Evolutionary conservation across 345 rosid species (phyloP).

Genomic region (Rubroshorea leprosula): DNA sequence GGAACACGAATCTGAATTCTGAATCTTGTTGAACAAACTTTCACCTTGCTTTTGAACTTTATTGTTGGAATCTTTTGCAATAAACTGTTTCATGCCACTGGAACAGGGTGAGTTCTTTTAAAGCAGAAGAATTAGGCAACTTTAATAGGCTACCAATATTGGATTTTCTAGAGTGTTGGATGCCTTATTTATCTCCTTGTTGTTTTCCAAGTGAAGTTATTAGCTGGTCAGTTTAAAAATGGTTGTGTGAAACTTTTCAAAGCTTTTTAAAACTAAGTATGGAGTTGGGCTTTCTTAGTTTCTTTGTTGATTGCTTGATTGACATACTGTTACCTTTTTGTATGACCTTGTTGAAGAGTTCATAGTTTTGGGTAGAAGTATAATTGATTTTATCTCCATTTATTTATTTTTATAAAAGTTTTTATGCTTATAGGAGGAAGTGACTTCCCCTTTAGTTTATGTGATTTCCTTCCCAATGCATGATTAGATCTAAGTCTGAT

Average conservation of each 20-base stretch:
- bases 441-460: no score
- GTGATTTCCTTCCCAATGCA: no score
- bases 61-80: conserved; percentile 3
- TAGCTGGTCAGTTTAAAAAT: conserved; percentile 8
- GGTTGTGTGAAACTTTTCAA: not conserved
- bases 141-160: not conserved
- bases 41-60: conserved; percentile 5
- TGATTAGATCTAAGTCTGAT: not conserved
- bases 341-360: no score
- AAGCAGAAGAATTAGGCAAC: not conserved
- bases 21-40: conserved; percentile 3
- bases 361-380: no score
- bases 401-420: no score
- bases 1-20: conserved; percentile 15
- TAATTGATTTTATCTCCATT: no score
- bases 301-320: no score
- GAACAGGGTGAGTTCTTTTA: not conserved
- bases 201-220: not conserved
- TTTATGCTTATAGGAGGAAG: no score
- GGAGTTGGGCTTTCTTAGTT: no score
- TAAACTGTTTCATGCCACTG: conserved; percentile 3
- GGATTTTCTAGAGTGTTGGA: not conserved
- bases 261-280: no score
- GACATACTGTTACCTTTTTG: no score
- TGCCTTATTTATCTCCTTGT: not conserved